Evolutionary conservation across 805 yeast species (phyloP).

Genomic region (Clavispora asparagi): DNA sequence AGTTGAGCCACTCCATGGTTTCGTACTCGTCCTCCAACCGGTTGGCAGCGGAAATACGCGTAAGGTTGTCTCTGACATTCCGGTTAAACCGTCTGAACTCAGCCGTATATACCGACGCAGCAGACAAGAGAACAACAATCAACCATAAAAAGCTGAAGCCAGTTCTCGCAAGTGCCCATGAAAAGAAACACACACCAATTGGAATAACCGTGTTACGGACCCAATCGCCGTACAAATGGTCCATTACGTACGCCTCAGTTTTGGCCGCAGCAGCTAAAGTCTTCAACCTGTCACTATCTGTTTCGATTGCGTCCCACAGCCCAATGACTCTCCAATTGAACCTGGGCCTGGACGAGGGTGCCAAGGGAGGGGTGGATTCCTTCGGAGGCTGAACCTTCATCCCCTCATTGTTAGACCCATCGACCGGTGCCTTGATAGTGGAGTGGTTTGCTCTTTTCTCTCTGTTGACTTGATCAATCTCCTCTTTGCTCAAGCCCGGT

Average conservation of each 20-base stretch:
- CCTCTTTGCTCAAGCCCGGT: conserved; percentile 11
- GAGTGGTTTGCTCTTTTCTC: conserved; percentile 10
- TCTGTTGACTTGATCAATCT: conserved; percentile 12
- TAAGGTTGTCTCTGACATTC: conserved; percentile 71
- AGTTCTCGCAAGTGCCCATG: conserved; percentile 60
- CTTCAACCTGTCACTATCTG: conserved; percentile 19
- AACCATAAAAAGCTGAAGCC: conserved; percentile 65
- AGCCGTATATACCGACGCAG: conserved; percentile 62
- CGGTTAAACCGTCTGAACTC: conserved; percentile 75
- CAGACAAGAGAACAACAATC: conserved; percentile 51
- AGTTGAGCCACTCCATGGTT: conserved; percentile 78
- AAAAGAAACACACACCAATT: conserved; percentile 65
- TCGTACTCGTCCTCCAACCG: conserved; percentile 59
- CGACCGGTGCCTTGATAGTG: conserved; percentile 10
- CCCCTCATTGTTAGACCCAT: conserved; percentile 4
- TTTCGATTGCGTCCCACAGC: conserved; percentile 24
- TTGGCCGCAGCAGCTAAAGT: conserved; percentile 24
- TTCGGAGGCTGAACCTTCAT: not conserved
- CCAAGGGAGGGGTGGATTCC: not conserved
- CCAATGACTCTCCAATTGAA: conserved; percentile 40
- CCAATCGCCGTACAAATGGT: conserved; percentile 67
- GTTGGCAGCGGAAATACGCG: conserved; percentile 58
- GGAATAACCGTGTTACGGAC: conserved; percentile 63
- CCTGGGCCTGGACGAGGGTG: conserved; percentile 13
- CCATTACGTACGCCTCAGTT: conserved; percentile 57